Conservation (phyloP, 805 yeast species). For the Ogataea nitratoaversa region DNA sequence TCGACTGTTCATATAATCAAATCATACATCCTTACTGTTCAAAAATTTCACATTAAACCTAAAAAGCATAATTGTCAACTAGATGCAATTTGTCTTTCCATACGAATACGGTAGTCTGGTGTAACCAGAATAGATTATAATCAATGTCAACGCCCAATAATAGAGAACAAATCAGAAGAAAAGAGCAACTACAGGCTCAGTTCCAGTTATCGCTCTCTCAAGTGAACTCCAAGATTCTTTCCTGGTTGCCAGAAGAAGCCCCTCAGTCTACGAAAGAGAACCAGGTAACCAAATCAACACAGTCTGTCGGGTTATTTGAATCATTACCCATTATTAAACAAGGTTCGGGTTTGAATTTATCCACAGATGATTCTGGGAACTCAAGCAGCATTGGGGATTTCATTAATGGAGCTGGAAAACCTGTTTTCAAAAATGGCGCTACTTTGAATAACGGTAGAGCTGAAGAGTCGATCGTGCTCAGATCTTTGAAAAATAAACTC, state of each 20-base stretch:
- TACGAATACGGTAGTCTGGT: too few species aligned
- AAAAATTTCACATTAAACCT: too few species aligned
- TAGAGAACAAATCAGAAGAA: slow-evolving; percentile 40
- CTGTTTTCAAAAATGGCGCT: slow-evolving; percentile 6
- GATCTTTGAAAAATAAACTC: slow-evolving; percentile 26
- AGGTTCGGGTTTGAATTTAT: slow-evolving; percentile 27
- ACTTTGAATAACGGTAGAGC: slow-evolving; percentile 1
- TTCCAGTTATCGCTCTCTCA: slow-evolving; percentile 41
- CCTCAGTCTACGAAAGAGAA: background rate
- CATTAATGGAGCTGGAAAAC: slow-evolving; percentile 12
- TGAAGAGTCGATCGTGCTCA: slow-evolving; percentile 17
- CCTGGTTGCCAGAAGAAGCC: slow-evolving; percentile 33
- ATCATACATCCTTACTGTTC: too few species aligned
- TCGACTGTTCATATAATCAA: too few species aligned
- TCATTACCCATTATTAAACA: slow-evolving; percentile 23
- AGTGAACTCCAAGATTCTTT: slow-evolving; percentile 32
- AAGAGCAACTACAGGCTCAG: slow-evolving; percentile 43
- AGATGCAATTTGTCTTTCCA: too few species aligned
- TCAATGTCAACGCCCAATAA: slow-evolving; percentile 16
- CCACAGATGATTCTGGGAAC: background rate
- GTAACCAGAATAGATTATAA: background rate
- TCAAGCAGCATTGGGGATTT: slow-evolving; percentile 18
- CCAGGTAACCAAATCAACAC: background rate
- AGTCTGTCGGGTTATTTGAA: slow-evolving; percentile 7
- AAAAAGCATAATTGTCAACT: too few species aligned